Base-by-base conservation (phyloP, 2,329 filamentous ascomycete species). In the Fusarium torreyae region DNA sequence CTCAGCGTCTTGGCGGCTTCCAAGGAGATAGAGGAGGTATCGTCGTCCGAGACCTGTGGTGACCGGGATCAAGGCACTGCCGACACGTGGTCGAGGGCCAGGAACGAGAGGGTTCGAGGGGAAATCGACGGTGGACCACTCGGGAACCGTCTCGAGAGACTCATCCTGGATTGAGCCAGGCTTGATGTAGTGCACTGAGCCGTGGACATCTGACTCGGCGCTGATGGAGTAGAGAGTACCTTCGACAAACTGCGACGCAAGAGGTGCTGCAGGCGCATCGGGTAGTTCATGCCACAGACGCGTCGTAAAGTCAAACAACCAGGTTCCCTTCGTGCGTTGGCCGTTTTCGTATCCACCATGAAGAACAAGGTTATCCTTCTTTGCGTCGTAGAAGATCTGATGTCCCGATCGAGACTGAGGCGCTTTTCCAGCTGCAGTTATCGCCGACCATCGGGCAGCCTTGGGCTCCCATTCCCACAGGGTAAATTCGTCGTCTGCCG, bases 381-480 rank as follows among this genome's bases (percentile, higher is more conserved):
- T 49, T 3, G 33, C 48, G 34, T 66, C 51, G 6, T 62, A 51
- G 13, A 72, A 72, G 17, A 70, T 70, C 6, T 70, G 56, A 5
- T 72, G 69, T 1, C 53, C 39, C 10, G 54, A 46, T 17, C 63
- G 45, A 0, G 59, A 22, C 6, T 54, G 51, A 0, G 69, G 69
- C 1, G 54, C 38, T 15, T 66, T 62, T 20, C 69, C 69, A n/a
- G 38, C 63, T 5, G 63, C 43, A 2, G 46, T 44, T 24, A 68
- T 70, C 3, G 22, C 28, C 0, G 56, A 44, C 69, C 69, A 72
- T 15, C 61, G 31, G 0, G 44, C 45, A 7, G 53, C 43, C 2
- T 57, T 60, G 13, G 55, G 45, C 1, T 72, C 69, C 69, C 69
- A 72, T n/a, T 57, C 34, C 69, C 69, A 72, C 0, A 72, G 36